Evolutionary conservation across 129 eudicot species (phyloP).

Genomic region (Escallonia rubra): DNA sequence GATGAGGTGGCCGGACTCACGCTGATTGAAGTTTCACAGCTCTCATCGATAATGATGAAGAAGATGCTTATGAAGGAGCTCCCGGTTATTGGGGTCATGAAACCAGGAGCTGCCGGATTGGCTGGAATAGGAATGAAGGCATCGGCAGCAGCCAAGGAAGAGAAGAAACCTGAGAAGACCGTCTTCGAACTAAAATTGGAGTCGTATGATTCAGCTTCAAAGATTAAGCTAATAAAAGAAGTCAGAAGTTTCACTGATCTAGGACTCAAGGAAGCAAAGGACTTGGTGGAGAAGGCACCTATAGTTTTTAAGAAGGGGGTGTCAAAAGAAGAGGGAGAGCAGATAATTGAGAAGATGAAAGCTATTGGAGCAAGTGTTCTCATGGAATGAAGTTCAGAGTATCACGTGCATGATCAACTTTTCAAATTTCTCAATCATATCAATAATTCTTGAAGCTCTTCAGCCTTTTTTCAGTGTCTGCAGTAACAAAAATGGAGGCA

Average conservation of each 20-base stretch:
- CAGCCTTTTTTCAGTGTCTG: neutral
- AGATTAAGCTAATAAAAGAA: slow-evolving; percentile 80
- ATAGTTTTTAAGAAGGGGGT: slow-evolving; percentile 72
- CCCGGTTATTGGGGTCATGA: slow-evolving; percentile 66
- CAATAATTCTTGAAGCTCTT: neutral
- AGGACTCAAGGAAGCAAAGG: slow-evolving; percentile 92
- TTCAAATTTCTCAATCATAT: neutral
- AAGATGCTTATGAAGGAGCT: slow-evolving; percentile 67
- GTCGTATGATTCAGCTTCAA: slow-evolving; percentile 66
- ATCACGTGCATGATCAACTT: neutral
- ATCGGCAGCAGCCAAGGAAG: slow-evolving; percentile 49
- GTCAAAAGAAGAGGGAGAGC: slow-evolving; percentile 76
- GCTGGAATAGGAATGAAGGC: slow-evolving; percentile 31
- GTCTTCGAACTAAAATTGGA: slow-evolving; percentile 76
- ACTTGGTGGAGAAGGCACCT: slow-evolving; percentile 82
- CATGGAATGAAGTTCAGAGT: slow-evolving; percentile 46
- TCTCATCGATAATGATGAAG: slow-evolving; percentile 59
- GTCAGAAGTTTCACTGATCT: slow-evolving; percentile 71
- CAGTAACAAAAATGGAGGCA: neutral
- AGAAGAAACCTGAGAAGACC: slow-evolving; percentile 61
- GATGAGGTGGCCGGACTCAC: slow-evolving; percentile 75
- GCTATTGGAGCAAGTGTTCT: slow-evolving; percentile 82
- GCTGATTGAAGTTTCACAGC: slow-evolving; percentile 50
- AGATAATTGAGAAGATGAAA: slow-evolving; percentile 84
- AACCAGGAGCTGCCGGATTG: slow-evolving; percentile 62